phyloP scores from a whole-genome alignment of 305 asterid genomes.

The Plantago rigida region DNA sequence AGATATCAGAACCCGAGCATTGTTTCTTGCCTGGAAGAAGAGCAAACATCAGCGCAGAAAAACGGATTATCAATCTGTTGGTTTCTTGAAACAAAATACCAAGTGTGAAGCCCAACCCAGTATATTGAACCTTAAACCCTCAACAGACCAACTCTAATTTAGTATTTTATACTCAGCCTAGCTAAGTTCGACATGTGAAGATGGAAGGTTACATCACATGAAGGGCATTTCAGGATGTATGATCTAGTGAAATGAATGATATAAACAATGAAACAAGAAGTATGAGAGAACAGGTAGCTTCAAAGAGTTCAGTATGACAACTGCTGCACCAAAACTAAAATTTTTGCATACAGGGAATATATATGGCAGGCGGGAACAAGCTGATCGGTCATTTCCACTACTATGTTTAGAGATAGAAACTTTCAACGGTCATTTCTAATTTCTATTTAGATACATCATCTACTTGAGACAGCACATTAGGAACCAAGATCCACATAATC shows the following conservation, averaged over 20 bases:
- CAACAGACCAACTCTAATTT: background rate
- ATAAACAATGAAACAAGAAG: background rate
- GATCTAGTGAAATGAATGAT: background rate
- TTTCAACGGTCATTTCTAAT: background rate
- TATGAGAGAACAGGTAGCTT: background rate
- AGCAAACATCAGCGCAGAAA: background rate
- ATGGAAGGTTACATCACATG: background rate
- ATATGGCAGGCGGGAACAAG: background rate
- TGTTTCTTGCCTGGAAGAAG: constrained; percentile 47
- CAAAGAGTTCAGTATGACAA: background rate
- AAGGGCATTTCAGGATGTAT: background rate
- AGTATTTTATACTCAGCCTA: background rate
- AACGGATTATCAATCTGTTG: background rate
- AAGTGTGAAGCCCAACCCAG: background rate
- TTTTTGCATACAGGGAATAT: no score
- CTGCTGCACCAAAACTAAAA: background rate
- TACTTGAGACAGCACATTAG: no score
- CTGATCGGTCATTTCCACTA: background rate
- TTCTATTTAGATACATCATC: no score
- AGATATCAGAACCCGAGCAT: constrained; percentile 54
- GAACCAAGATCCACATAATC: no score
- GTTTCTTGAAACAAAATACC: background rate
- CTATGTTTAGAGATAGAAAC: background rate
- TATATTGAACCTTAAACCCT: background rate
- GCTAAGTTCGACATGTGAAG: background rate